Conservation (phyloP, 2,329 filamentous ascomycete genomes). For the Curvularia sp. region DNA sequence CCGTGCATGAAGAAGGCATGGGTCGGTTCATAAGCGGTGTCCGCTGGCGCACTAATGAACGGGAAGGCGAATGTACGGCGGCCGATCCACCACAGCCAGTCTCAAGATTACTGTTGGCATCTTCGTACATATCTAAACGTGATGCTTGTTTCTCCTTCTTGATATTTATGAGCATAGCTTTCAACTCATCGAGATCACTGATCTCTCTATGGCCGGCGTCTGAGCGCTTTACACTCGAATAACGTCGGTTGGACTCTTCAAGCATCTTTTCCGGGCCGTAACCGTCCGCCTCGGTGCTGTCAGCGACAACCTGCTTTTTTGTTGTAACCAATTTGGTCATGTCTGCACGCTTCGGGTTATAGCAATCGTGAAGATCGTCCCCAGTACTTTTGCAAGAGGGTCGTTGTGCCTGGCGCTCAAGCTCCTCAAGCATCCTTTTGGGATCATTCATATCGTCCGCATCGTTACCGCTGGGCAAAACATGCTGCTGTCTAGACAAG, state of each 20-base stretch:
- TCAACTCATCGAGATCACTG: neutral
- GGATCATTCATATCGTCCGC: neutral
- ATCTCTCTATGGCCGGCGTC: neutral
- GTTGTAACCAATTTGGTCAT: neutral
- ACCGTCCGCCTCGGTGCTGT: no score
- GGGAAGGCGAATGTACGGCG: neutral
- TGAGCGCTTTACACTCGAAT: neutral
- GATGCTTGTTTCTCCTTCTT: neutral
- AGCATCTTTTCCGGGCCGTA: conserved; percentile 14
- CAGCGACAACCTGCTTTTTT: neutral
- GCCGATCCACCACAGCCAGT: conserved; percentile 4
- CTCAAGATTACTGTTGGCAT: conserved; percentile 10
- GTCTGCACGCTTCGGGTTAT: neutral
- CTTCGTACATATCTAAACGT: neutral
- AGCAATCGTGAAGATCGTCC: neutral
- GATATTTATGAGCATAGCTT: conserved; percentile 5
- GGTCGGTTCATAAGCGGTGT: neutral
- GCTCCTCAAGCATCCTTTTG: neutral
- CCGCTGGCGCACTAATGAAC: neutral
- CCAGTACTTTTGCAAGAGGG: neutral
- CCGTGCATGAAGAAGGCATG: neutral
- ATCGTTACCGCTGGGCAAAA: neutral
- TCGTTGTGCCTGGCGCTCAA: neutral
- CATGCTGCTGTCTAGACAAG: neutral
- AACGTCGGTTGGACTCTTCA: conserved; percentile 8